Evolutionary conservation across 805 yeast species (phyloP).

Genomic region (Candida yuanshanica): DNA sequence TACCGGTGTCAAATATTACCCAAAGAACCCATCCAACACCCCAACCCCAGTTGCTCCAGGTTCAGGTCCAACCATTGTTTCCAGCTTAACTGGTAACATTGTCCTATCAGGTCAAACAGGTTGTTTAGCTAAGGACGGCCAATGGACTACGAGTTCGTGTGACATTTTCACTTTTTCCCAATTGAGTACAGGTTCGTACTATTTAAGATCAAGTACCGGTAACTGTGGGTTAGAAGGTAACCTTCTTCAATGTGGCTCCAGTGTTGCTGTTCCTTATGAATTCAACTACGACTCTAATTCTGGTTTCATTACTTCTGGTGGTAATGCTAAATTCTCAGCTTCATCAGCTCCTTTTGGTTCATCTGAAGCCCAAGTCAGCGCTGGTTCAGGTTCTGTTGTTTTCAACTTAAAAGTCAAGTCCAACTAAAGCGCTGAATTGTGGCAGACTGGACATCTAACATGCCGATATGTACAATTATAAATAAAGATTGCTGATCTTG

Average conservation of each 20-base stretch:
- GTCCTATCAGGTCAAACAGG: slow-evolving; percentile 45
- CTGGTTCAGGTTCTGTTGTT: not conserved
- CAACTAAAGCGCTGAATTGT: too few species aligned
- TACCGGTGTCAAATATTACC: slow-evolving; percentile 2
- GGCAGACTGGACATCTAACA: too few species aligned
- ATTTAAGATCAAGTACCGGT: slow-evolving; percentile 61
- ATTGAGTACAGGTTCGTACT: slow-evolving; percentile 41
- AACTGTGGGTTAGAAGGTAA: slow-evolving; percentile 47
- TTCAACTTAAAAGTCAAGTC: not conserved
- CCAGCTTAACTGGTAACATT: slow-evolving; percentile 30
- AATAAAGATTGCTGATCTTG: too few species aligned
- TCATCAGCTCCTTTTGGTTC: not conserved
- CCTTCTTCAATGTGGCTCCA: slow-evolving; percentile 40
- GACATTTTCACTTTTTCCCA: slow-evolving; percentile 53
- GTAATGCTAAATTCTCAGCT: slow-evolving; percentile 2
- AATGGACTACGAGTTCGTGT: slow-evolving; percentile 79
- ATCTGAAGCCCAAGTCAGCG: not conserved
- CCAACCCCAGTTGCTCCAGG: not conserved
- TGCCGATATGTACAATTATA: too few species aligned
- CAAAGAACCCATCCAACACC: not conserved
- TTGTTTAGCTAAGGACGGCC: slow-evolving; percentile 75
- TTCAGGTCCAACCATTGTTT: not conserved
- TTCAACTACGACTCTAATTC: slow-evolving; percentile 3
- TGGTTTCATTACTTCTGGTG: slow-evolving; percentile 1
- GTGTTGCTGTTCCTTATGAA: slow-evolving; percentile 39